Conservation (phyloP, 2,329 filamentous ascomycete genomes). For the Elsinoe australis region DNA sequence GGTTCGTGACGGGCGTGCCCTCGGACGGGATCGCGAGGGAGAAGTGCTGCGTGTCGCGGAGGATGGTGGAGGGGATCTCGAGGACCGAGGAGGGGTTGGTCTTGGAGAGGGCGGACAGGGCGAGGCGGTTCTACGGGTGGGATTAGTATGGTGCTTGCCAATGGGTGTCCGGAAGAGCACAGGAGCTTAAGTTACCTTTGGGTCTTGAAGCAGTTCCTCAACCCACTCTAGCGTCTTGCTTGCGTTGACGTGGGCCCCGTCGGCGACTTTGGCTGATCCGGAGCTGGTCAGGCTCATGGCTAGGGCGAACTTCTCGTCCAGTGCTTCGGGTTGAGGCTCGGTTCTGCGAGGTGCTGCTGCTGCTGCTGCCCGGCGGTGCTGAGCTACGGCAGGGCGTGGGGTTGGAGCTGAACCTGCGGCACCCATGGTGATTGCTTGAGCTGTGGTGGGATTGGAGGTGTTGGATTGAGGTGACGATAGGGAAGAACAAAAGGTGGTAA, state of each 20-base stretch:
- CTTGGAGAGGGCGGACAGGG: conserved; percentile 62
- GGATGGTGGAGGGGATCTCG: conserved; percentile 53
- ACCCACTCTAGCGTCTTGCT: conserved; percentile 28
- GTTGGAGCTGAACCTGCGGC: not conserved
- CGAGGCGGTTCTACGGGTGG: conserved; percentile 55
- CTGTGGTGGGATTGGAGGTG: not conserved
- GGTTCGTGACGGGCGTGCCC: conserved; percentile 76
- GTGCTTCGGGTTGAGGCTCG: not conserved
- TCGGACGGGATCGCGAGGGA: conserved; percentile 76
- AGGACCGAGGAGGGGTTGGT: conserved; percentile 61
- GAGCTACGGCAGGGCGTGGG: conserved; percentile 1
- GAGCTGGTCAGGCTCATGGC: not conserved
- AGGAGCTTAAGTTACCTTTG: conserved; percentile 21
- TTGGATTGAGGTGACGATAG: not conserved
- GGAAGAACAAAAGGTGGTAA: too few relatives aligned
- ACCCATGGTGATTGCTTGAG: not conserved
- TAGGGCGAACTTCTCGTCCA: conserved; percentile 4
- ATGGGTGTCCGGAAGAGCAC: not conserved
- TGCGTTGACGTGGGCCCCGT: conserved; percentile 26
- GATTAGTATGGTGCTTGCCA: not conserved
- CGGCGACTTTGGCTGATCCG: conserved; percentile 25
- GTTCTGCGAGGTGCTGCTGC: not conserved
- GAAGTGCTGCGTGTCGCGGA: conserved; percentile 71
- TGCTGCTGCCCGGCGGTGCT: conserved; percentile 7
- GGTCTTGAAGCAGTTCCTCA: conserved; percentile 29